Base-by-base conservation (phyloP, 2,329 filamentous ascomycete species). In the Aureobasidium namibiae region DNA sequence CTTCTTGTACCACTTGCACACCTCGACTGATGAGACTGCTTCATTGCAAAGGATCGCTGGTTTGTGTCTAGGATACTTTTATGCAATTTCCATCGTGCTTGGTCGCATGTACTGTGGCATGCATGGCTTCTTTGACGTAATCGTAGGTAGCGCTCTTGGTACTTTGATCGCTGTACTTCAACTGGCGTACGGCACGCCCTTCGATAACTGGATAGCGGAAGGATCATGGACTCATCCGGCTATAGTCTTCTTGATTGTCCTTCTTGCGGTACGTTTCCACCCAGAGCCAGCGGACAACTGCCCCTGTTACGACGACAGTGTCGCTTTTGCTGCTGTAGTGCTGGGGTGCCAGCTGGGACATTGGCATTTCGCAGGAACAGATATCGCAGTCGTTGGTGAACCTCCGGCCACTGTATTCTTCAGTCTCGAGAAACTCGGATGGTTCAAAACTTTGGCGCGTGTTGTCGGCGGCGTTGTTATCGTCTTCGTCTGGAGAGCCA, bases 271-370 rank as follows among this genome's bases (percentile, higher is more conserved):
- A 24, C 85, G 92, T 60, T 86, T 96, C 33, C 92, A 99, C 68
- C 94, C 94, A 0, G 94, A 99, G 68, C 94, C 94, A 0, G 94
- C 91, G 1, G 94, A 99, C 70, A 90, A 96, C 71, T 99, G 94
- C 66, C 92, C 92, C 4, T 97, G 92, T 72, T 97, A 95, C 69
- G 92, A 97, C 70, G 92, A 97, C 74, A 95, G 90, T 66, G 90
- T 97, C 50, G 87, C 92, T 3, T 97, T 97, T 73, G 87, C 90
- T 21, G 92, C 90, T 1, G 92, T 96, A 23, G 81, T 95, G 58
- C 89, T 96, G 66, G 94, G 94, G 0, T 78, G 90, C 48, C 88
- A 95, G 67, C 74, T 89, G 61, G 92, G 89, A 10, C 87, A 84
- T 8, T 97, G 92, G 92, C 89, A 91, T 67, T 90, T 89, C 66